Evolutionary conservation across 2,329 filamentous ascomycete species (phyloP).

Genomic region (Cercospora sp.): DNA sequence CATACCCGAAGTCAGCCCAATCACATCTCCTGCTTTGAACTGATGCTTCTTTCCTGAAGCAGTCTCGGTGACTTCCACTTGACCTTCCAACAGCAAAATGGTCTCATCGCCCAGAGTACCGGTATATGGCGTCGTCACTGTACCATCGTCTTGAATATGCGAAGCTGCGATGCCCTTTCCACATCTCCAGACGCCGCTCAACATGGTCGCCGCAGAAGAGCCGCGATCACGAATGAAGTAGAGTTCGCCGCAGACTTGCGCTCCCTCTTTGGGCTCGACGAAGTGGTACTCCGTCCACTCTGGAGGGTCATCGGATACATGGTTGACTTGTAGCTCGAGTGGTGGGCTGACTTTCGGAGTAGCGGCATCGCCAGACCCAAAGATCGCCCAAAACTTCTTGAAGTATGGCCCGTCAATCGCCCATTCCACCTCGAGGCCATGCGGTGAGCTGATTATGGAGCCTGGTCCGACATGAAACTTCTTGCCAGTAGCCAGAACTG

Average conservation of each 20-base stretch:
- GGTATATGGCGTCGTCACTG: not conserved
- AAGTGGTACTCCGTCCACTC: not conserved
- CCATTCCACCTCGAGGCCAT: not conserved
- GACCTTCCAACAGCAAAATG: slow-evolving; percentile 12
- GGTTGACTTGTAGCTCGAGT: not conserved
- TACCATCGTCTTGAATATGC: not conserved
- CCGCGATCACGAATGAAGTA: not conserved
- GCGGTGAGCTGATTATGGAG: not conserved
- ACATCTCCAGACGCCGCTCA: not conserved
- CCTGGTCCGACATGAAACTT: not conserved
- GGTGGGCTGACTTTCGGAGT: not conserved
- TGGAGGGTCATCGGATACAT: not conserved
- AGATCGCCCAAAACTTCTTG: not conserved
- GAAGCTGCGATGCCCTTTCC: not conserved
- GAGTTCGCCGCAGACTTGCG: not conserved
- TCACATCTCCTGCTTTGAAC: slow-evolving; percentile 9
- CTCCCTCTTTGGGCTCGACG: not conserved
- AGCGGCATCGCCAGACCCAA: not conserved
- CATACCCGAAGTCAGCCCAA: slow-evolving; percentile 12
- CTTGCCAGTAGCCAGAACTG: not conserved
- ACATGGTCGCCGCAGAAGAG: not conserved
- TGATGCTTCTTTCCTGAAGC: slow-evolving; percentile 10
- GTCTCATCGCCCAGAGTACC: slow-evolving; percentile 14
- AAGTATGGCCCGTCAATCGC: not conserved
- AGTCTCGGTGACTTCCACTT: slow-evolving; percentile 12